Percentiles rank a stretch among this genome's conserved stretches.
phyloP scores from a whole-genome alignment of 225 moss, liverwort and hornwort species.

The Ulota crispa region DNA sequence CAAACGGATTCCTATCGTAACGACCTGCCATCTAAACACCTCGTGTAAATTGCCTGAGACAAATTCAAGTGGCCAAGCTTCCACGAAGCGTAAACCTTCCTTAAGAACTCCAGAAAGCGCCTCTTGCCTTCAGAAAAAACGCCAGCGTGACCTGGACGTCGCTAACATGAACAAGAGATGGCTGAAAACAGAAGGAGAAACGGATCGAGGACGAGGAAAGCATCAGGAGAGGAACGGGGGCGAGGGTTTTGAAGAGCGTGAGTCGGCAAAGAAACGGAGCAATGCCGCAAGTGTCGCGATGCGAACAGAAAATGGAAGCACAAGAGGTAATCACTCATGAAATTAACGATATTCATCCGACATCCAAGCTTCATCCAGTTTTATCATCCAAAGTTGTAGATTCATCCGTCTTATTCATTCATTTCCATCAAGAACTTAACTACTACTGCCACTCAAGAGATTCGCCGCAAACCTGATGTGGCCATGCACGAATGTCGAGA shows the following conservation, averaged over 20 bases:
- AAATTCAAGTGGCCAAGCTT: not conserved
- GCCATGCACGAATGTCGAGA: too few relatives aligned
- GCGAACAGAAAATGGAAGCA: not conserved
- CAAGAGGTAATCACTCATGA: not conserved
- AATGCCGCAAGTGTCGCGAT: not conserved
- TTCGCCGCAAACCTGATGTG: too few relatives aligned
- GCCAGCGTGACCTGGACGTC: not conserved
- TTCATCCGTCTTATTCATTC: not conserved
- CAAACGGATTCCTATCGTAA: constrained; percentile 81
- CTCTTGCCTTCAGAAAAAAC: not conserved
- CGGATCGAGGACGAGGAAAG: not conserved
- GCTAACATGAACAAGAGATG: constrained; percentile 16
- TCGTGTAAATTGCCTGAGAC: not conserved
- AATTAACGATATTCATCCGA: not conserved
- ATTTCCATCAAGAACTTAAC: not conserved
- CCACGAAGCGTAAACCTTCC: constrained; percentile 2
- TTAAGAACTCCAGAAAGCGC: constrained; percentile 7
- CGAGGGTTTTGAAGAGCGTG: not conserved
- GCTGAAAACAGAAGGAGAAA: not conserved
- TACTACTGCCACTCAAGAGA: too few relatives aligned
- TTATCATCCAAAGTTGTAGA: not conserved
- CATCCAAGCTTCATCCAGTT: not conserved
- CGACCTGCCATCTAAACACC: constrained; percentile 67
- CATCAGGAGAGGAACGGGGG: not conserved
- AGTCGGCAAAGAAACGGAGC: not conserved